Percentiles rank a stretch among this genome's conserved stretches.
These are phyloP conservation scores for Cornus florida DNA, from an alignment of 148 eudicot genomes.

Conservation along the genomic window DNA sequence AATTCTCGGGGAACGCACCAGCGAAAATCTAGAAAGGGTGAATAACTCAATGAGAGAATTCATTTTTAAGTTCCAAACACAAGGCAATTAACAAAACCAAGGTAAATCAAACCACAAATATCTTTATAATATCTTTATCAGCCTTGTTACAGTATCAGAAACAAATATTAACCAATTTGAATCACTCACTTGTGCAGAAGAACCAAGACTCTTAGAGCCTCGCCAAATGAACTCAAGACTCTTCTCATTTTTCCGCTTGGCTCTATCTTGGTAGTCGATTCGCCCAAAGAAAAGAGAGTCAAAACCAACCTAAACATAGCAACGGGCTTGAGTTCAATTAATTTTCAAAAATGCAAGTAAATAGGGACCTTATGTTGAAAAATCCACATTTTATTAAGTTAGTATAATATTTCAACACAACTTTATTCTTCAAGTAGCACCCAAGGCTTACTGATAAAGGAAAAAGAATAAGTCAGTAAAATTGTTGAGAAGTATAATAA, in stretches of 20 bases:
- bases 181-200: slow-evolving; percentile 67
- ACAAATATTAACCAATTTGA: background rate
- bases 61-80: slow-evolving; percentile 3
- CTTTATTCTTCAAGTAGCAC: background rate
- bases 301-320: slow-evolving; percentile 79
- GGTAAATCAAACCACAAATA: too few relatives aligned
- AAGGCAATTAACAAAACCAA: background rate
- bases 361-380: background rate
- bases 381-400: background rate
- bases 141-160: background rate
- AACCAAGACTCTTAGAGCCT: slow-evolving; percentile 80
- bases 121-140: background rate
- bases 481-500: background rate
- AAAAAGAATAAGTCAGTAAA: background rate
- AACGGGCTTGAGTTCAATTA: slow-evolving; percentile 10
- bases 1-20: slow-evolving; percentile 76
- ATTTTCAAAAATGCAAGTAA: background rate
- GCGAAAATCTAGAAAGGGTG: slow-evolving; percentile 62
- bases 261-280: slow-evolving; percentile 94
- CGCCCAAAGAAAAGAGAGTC: slow-evolving; percentile 91
- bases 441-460: background rate
- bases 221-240: slow-evolving; percentile 91
- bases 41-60: background rate
- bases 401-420: too few relatives aligned
- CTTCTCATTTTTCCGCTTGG: slow-evolving; percentile 77